These are phyloP conservation scores for Phytophthora nicotianae DNA, from an alignment of 352 stramenopile genomes.

Conservation along the genomic window DNA sequence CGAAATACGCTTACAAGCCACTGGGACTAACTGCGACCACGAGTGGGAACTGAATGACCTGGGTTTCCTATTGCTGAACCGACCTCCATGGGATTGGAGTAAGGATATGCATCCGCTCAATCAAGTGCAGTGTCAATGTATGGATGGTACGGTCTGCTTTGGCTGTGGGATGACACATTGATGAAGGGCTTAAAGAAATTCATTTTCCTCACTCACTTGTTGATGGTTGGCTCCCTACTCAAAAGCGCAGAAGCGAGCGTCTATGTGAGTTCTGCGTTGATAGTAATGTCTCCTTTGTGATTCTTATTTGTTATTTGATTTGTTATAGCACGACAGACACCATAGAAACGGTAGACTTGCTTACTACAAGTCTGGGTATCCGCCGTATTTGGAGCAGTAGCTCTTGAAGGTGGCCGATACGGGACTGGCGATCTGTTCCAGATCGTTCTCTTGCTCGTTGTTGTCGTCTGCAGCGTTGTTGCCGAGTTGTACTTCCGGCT, in stretches of 20 bases:
- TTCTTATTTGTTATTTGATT: slow-evolving; percentile 36
- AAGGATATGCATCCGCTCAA: not conserved
- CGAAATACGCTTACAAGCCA: slow-evolving; percentile 77
- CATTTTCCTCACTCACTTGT: slow-evolving; percentile 37
- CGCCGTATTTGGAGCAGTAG: slow-evolving; percentile 89
- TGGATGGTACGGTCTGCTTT: slow-evolving; percentile 41
- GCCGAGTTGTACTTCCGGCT: slow-evolving; percentile 11
- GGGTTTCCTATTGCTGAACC: slow-evolving; percentile 13
- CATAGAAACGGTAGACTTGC: not conserved
- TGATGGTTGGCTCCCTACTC: slow-evolving; percentile 14
- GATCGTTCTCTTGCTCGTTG: slow-evolving; percentile 18
- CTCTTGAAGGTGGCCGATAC: slow-evolving; percentile 63
- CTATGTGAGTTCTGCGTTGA: slow-evolving; percentile 36
- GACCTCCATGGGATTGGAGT: slow-evolving; percentile 3
- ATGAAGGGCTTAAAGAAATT: slow-evolving; percentile 43
- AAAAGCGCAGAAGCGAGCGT: slow-evolving; percentile 15
- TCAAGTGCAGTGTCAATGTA: slow-evolving; percentile 5
- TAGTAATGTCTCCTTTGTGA: slow-evolving; percentile 5
- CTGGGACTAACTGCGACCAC: slow-evolving; percentile 13
- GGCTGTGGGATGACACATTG: slow-evolving; percentile 15
- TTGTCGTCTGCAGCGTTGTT: slow-evolving; percentile 22
- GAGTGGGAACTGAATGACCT: slow-evolving; percentile 19
- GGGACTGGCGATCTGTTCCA: slow-evolving; percentile 33
- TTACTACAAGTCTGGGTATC: slow-evolving; percentile 63
- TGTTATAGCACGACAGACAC: slow-evolving; percentile 18